A percentile compares a stretch with the other conserved stretches of the same genome.
Evolutionary conservation across 2,329 filamentous ascomycete species (phyloP).

Genomic region (Pyrenochaeta sp.): DNA sequence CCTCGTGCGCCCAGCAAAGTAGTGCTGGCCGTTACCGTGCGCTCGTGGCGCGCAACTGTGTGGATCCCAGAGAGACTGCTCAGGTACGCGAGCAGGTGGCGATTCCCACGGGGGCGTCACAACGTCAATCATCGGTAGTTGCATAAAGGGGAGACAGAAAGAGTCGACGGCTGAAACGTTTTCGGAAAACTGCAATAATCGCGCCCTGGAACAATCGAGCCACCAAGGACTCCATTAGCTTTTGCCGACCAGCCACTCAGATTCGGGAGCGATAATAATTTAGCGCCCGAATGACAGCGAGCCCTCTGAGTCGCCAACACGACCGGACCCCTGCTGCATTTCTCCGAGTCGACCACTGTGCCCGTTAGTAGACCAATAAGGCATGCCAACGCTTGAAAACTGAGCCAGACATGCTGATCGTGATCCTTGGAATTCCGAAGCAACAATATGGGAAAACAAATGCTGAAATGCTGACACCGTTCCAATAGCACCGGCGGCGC

Average conservation of each 20-base stretch:
- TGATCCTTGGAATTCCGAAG: conserved; percentile 48
- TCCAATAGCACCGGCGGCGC: conserved; percentile 37
- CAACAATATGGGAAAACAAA: conserved; percentile 43
- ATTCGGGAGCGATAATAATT: conserved; percentile 35
- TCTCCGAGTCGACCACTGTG: conserved; percentile 42
- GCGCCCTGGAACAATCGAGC: conserved; percentile 38
- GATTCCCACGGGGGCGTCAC: conserved; percentile 30
- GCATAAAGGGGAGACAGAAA: conserved; percentile 45
- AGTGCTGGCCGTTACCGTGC: conserved; percentile 39
- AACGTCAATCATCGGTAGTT: conserved; percentile 35
- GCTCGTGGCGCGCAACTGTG: conserved; percentile 33
- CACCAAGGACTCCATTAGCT: conserved; percentile 43
- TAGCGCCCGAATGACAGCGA: conserved; percentile 45
- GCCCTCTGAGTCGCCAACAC: conserved; percentile 41
- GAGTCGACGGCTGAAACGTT: conserved; percentile 42
- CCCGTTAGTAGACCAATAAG: conserved; percentile 41
- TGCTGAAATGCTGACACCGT: conserved; percentile 38
- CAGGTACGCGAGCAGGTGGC: conserved; percentile 44
- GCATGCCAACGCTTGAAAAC: conserved; percentile 29
- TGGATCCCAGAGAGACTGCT: conserved; percentile 17
- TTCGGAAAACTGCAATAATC: conserved; percentile 40
- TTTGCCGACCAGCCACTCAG: conserved; percentile 46
- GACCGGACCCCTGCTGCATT: conserved; percentile 39
- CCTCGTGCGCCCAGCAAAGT: conserved; percentile 32
- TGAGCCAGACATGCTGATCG: conserved; percentile 46